Evolutionary conservation across 345 rosid species (phyloP), one percentile per base, ranked within the genome.

Genomic region (Pistacia integerrima): DNA sequence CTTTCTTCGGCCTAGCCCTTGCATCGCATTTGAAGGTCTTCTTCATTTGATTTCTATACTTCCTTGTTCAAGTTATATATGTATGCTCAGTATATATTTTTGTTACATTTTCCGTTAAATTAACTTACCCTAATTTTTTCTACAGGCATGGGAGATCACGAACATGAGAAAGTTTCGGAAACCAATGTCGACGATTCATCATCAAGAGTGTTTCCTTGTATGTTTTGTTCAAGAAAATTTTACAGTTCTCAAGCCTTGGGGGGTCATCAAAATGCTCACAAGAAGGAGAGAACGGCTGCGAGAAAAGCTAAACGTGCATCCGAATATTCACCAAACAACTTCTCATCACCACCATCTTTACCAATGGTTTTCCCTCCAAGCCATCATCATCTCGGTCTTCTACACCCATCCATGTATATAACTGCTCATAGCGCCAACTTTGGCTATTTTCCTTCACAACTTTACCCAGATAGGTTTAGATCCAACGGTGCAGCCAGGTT

Each of bases 211-310:
- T 94, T 91, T 70, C 87, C 97, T 3, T 94, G 98, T 64, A 78
- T 87, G 25, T 94, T 90, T 78, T 94, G 98, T 74, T 87, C 98
- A 5, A 85, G 97, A 82, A 87, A 93, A 73, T 94, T 94, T 77
- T 84, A 88, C 81, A 95, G 94, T 64, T 94, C 98, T 22, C 98
- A 94, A 79, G 99, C 99, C 6, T 75, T 94, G 25, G 98, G 98
- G 17, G 98, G 98, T 28, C 99, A 94, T 79, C 99, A 94, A 66
- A 94, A 94, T 49, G 98, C 99, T 17, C 97, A 94, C 87, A 94
- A 91, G 93, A 93, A 87, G 69, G 98, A 94, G 76, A 85, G 98
- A 77, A 85, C 75, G 8, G 90, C 93, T 10, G 94, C 92, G 0
- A 85, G 97, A 78, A 94, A 87, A 74, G 92, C 91, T 35, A 90